Evolutionary conservation across 768 basidiomycete species (phyloP).

Genomic region (Suillus hirtellus): DNA sequence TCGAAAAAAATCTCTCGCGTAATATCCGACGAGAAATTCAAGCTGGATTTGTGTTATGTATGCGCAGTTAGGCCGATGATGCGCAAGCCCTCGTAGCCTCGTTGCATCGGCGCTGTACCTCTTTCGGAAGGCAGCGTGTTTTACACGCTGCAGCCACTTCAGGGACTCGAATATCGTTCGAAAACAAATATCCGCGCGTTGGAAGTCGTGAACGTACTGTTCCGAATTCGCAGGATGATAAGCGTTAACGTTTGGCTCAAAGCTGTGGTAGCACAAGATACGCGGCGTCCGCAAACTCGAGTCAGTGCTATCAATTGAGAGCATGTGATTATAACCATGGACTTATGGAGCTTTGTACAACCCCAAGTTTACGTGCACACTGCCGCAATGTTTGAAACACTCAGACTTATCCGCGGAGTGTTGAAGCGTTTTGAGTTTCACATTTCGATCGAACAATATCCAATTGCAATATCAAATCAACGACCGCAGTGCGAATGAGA

Average conservation of each 20-base stretch:
- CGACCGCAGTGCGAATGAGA: not conserved
- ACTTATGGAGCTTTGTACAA: not conserved
- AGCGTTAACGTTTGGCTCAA: not conserved
- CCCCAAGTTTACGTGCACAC: not conserved
- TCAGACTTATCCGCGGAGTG: not conserved
- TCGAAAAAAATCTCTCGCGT: not conserved
- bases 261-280: not conserved
- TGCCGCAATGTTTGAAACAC: not conserved
- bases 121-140: conserved; percentile 1
- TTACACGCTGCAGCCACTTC: not conserved
- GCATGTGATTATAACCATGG: conserved; percentile 9
- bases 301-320: too few relatives aligned
- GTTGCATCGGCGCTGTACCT: not conserved
- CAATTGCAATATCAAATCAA: conserved; percentile 2
- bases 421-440: not conserved
- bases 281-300: not conserved
- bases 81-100: conserved; percentile 4
- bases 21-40: conserved; percentile 8
- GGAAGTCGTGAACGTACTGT: too few relatives aligned
- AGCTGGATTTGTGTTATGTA: not conserved
- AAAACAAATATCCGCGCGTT: not conserved
- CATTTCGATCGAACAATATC: not conserved
- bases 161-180: not conserved
- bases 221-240: not conserved
- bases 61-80: conserved; percentile 5